These are phyloP conservation scores for Malania oleifera DNA, from an alignment of 164 flowering plant species.

Conservation along the genomic window DNA sequence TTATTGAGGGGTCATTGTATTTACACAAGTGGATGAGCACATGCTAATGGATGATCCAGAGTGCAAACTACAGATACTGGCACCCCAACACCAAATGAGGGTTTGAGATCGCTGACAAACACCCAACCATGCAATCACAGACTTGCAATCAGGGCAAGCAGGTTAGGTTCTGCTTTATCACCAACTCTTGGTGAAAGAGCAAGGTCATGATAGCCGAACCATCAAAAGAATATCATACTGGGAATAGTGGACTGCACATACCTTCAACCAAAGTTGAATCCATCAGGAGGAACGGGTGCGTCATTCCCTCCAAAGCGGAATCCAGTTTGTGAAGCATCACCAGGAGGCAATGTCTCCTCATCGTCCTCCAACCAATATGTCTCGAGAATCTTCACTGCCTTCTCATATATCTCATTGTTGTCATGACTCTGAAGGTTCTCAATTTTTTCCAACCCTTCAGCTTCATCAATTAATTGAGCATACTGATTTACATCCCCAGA, in stretches of 20 bases:
- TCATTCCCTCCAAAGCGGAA: slow-evolving; percentile 51
- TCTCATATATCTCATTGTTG: slow-evolving; percentile 71
- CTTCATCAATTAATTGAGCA: slow-evolving; percentile 61
- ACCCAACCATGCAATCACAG: too few species aligned
- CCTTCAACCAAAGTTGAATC: slow-evolving; percentile 67
- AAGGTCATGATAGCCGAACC: too few species aligned
- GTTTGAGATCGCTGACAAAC: too few species aligned
- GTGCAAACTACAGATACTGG: too few species aligned
- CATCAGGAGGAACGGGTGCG: slow-evolving; percentile 48
- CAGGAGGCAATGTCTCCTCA: slow-evolving; percentile 41
- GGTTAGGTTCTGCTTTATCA: too few species aligned
- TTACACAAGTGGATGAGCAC: too few species aligned
- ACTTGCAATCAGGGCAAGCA: too few species aligned
- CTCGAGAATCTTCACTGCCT: slow-evolving; percentile 69
- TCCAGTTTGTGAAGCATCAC: slow-evolving; percentile 44
- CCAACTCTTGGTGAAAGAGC: too few species aligned
- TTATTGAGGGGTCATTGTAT: too few species aligned
- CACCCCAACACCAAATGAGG: too few species aligned
- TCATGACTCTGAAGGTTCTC: slow-evolving; percentile 69
- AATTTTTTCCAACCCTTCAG: slow-evolving; percentile 68
- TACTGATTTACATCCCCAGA: slow-evolving; percentile 42
- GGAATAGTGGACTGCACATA: background rate
- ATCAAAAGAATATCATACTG: background rate
- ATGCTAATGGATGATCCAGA: too few species aligned
- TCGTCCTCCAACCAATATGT: slow-evolving; percentile 67